These are phyloP conservation scores for Colletotrichum tamarilloi DNA, from an alignment of 2,329 filamentous ascomycete species.

Conservation along the genomic window DNA sequence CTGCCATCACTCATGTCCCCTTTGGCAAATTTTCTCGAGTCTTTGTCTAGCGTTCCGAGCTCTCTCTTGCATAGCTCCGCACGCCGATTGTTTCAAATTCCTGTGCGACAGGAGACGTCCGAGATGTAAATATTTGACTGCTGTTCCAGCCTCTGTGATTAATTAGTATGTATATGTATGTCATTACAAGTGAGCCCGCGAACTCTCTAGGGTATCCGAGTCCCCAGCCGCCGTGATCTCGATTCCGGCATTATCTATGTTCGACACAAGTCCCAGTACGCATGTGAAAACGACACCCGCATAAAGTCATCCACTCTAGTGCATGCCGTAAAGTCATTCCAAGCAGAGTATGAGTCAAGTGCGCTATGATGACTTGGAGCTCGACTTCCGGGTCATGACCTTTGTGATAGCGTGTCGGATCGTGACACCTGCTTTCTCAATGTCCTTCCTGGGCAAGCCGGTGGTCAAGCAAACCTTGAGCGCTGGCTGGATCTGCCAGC, in stretches of 20 bases:
- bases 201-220: not conserved
- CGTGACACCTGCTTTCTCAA: constrained; percentile 89
- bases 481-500: constrained; percentile 79
- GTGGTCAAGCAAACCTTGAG: constrained; percentile 93
- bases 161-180: constrained; percentile 19
- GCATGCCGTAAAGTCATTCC: constrained; percentile 37
- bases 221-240: not conserved
- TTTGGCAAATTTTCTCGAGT: not conserved
- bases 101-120: not conserved
- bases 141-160: constrained; percentile 7
- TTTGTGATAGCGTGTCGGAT: constrained; percentile 96
- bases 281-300: not conserved
- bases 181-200: constrained; percentile 7
- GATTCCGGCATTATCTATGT: not conserved
- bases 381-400: constrained; percentile 77
- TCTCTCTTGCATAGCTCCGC: not conserved
- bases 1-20: not conserved
- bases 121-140: not conserved
- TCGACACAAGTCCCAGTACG: not conserved
- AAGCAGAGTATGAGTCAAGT: not conserved
- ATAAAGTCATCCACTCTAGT: not conserved
- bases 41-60: not conserved
- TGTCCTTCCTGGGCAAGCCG: constrained; percentile 91
- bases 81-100: not conserved
- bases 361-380: constrained; percentile 43